Evolutionary conservation across 2,329 filamentous ascomycete genomes (phyloP).

Genomic region (Colletotrichum horii): DNA sequence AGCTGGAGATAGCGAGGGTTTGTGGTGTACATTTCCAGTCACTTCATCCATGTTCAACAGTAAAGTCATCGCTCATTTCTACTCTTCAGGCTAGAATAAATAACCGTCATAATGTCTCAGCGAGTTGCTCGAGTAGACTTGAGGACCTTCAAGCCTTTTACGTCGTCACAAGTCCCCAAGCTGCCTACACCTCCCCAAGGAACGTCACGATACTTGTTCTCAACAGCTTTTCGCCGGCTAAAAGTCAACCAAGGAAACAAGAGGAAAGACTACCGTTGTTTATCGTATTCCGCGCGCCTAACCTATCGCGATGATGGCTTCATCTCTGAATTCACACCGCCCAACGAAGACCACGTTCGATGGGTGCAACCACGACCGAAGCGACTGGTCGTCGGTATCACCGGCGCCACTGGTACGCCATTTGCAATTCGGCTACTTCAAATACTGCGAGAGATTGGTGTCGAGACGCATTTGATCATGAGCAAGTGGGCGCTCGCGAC

Average conservation of each 20-base stretch:
- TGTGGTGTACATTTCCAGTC: neutral
- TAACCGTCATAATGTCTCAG: neutral
- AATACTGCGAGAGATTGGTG: conserved; percentile 41
- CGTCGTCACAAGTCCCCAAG: neutral
- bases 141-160: neutral
- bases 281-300: neutral
- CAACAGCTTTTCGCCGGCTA: neutral
- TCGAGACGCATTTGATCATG: conserved; percentile 53
- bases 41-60: neutral
- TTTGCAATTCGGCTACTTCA: conserved; percentile 46
- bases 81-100: neutral
- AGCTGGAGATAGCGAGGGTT: neutral
- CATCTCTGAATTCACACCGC: neutral
- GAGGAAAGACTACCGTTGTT: neutral
- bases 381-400: conserved; percentile 46
- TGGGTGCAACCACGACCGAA: neutral
- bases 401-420: conserved; percentile 52
- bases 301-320: neutral
- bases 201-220: neutral
- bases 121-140: neutral
- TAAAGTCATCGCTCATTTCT: neutral
- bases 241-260: neutral
- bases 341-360: neutral
- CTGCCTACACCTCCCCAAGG: neutral
- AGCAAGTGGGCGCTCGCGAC: conserved; percentile 54